Percentiles rank a stretch among this genome's conserved stretches.
Evolutionary conservation across 2,329 filamentous ascomycete genomes (phyloP).

Genomic region (Fusarium duplospermum): DNA sequence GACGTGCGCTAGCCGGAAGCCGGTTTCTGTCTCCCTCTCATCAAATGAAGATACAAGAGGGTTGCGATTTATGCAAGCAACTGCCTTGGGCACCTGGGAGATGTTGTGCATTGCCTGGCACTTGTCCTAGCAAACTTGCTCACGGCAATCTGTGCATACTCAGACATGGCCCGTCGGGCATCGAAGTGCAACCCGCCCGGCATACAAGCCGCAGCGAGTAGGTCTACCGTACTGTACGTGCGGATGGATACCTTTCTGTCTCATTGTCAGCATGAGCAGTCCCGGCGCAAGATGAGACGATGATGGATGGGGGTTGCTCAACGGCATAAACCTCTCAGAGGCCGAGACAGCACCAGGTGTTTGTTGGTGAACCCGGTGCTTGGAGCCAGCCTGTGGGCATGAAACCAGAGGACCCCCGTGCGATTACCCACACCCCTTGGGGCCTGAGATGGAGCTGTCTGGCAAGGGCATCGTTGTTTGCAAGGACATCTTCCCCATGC

Average conservation of each 20-base stretch:
- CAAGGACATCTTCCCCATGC: conserved; percentile 30
- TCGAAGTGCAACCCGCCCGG: not conserved
- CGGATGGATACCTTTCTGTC: not conserved
- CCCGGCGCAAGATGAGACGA: conserved; percentile 4
- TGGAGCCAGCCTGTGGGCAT: conserved; percentile 12
- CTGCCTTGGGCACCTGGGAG: not conserved
- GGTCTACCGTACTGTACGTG: not conserved
- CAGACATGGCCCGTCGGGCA: not conserved
- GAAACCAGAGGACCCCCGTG: conserved; percentile 12
- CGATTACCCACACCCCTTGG: conserved; percentile 24
- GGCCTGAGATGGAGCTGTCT: conserved; percentile 5
- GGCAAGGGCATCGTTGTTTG: conserved; percentile 18
- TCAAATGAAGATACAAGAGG: not conserved
- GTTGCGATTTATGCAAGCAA: not conserved
- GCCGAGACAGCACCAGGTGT: conserved; percentile 1
- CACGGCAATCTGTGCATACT: not conserved
- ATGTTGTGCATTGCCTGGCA: conserved; percentile 10
- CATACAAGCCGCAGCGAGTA: not conserved
- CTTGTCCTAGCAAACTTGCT: not conserved
- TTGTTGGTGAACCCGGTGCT: conserved; percentile 23
- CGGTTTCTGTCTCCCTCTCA: not conserved
- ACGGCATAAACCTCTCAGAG: conserved; percentile 4
- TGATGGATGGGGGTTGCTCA: not conserved
- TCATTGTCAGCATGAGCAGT: conserved; percentile 1
- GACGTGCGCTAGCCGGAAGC: not conserved